Base-by-base conservation (phyloP, 1,284 basidiomycete species). In the Trichosporon ovoides region DNA sequence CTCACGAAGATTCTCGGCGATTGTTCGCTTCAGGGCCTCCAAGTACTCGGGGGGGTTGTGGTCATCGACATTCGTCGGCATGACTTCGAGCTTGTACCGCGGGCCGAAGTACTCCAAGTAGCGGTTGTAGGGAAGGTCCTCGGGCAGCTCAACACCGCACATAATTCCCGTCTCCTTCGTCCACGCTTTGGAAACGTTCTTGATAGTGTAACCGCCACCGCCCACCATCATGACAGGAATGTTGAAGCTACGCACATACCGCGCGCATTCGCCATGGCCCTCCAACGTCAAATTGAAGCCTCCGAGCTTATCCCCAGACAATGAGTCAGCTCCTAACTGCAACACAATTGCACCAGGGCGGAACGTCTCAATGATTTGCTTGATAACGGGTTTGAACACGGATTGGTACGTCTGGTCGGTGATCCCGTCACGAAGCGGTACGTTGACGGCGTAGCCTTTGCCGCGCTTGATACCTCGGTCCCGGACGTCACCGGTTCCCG, bases 91-190 rank as follows among this genome's bases (percentile, higher is more conserved):
- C 66, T 94, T 84, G 78, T 95, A 98, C 58, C 93, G 83, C 12
- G 96, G 96, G 0, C 94, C 95, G 75, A 94, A 98, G 86, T 94
- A 98, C 75, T 98, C 94, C 73, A 97, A 91, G 76, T 93, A 97
- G 68, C 94, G 88, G 76, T 91, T 96, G 85, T 90, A 97, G 0
- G 95, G 95, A 62, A 98, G 75, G 69, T 90, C 87, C 36, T 84
- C 83, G 65, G 89, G 84, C 55, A 98, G 87, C 71, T 93, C 87
- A 50, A 90, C 82, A 1, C 91, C 93, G 14, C 95, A 83, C 34
- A 93, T 89, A 69, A 95, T 88, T 0, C 92, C 94, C 0, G 96
- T 98, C 77, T 99, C 96, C 78, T 91, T 97, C 19, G 93, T 88
- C 95, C 95, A 99, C 12, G 89, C 87, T 37, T 92, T 82, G 1